Evolutionary conservation across 257 asterid genomes (phyloP).

Genomic region (Ballota nigra): DNA sequence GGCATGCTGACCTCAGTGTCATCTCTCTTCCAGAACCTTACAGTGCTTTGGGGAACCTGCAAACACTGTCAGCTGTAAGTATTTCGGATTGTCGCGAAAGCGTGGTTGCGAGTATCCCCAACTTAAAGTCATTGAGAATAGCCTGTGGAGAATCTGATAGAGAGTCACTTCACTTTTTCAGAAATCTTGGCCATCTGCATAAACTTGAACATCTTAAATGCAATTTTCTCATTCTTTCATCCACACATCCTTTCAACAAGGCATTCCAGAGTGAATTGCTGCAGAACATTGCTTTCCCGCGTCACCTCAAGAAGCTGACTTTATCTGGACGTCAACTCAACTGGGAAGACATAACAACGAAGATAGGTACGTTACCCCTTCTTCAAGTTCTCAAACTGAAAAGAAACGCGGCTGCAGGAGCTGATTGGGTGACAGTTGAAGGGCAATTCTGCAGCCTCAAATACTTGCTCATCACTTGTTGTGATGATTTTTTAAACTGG

Average conservation of each 20-base stretch:
- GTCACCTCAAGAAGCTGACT: not conserved
- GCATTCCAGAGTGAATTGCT: not conserved
- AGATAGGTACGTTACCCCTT: constrained; percentile 8
- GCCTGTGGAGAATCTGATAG: not conserved
- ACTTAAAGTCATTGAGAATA: not conserved
- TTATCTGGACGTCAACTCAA: not conserved
- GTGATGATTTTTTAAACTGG: not conserved
- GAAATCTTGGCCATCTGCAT: not conserved
- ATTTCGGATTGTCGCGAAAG: not conserved
- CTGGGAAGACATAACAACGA: constrained; percentile 14
- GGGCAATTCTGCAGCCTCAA: not conserved
- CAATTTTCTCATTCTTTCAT: not conserved
- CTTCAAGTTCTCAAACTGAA: not conserved
- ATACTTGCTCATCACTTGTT: not conserved
- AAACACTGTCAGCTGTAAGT: not conserved
- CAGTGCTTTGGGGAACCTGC: constrained; percentile 12
- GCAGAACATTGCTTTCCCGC: constrained; percentile 14
- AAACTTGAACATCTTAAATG: not conserved
- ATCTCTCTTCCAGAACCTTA: constrained; percentile 5
- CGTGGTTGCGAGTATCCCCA: constrained; percentile 16
- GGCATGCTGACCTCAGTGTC: not conserved
- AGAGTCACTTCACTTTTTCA: not conserved
- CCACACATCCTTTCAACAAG: too few species aligned
- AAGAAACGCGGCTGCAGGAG: not conserved
- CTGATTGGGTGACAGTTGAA: constrained; percentile 11